Evolutionary conservation across 768 basidiomycete species (phyloP), one percentile per base, ranked within the genome.

Genomic region (Boletus rubescentipes): DNA sequence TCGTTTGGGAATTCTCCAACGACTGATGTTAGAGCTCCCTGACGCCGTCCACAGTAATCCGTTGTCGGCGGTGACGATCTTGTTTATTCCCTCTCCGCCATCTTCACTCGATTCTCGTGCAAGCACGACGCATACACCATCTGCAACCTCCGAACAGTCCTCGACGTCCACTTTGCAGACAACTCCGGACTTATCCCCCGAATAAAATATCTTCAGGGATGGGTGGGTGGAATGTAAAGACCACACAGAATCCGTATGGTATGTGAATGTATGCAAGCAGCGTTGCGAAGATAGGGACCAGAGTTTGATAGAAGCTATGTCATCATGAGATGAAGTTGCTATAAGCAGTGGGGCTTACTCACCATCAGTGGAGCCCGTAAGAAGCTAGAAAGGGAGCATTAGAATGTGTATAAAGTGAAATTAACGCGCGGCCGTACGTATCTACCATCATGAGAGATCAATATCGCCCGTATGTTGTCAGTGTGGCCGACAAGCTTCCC

Each of bases 211-310:
- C 67, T 85, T 85, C 47, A 99, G 77, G 9, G 87, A 84, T 0
- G 94, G 91, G 67, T 98, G 94, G 0, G 84, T 79, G 9, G 94
- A 96, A 66, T 83, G 84, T 8, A 99, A 76, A 0, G 95, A 87
- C 96, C 97, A 98, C 42, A 98, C 93, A 14, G 89, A 90, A 55
- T 95, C 93, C 14, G 90, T 85, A 67, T 98, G 96, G 65, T 98
- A 88, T 0, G 91, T 91, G 74, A 98, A 99, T 2, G 96, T 98
- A 64, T 99, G 94, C 15, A 99, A 73, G 64, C 93, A 96, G 11
- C 90, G 81, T 66, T 98, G 94, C 0, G 91, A 84, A 2, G 81
- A 72, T 16, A 98, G 77, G 1, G 95, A 98, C 97, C 97, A 99
- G 29, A 98, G 81, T 67, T 96, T 98, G 69, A 93, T 82, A 4